Evolutionary conservation across 1,284 basidiomycete species (phyloP), one percentile per base, ranked within the genome.

Genomic region (Ceratorhiza oryzae-sativae): DNA sequence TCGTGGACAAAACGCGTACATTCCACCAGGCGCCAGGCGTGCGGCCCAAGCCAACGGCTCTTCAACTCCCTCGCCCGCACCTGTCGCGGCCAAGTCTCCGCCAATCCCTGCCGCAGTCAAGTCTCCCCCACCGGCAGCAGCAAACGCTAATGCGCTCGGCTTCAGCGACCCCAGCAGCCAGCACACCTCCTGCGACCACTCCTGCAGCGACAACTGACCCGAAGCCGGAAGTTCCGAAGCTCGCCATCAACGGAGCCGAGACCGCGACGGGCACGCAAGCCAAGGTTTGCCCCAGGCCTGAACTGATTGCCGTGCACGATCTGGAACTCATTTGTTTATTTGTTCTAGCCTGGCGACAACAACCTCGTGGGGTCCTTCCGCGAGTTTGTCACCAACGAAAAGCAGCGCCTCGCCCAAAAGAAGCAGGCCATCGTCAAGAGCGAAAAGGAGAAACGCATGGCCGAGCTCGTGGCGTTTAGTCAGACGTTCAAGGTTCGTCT

Each of bases 401-500:
- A 91, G 78, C 91, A 96, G 77, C 86, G 92, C 70, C 82, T 96
- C 70, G 90, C 92, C 58, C 91, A 94, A 82, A 97, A 95, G 86
- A 90, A 93, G 81, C 93, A 95, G 77, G 91, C 91, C 20, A 83
- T 97, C 60, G 88, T 90, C 72, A 97, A 95, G 86, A 93, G 87
- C 78, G 97, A 98, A 80, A 94, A 95, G 88, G 93, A 96, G 79
- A 94, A 92, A 78, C 88, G 91, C 70, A 88, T 98, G 82, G 91
- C 94, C 12, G 96, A 98, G 62, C 84, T 98, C 61, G 87, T 95
- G 79, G 92, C 92, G 80, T 99, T 98, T 83, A 94, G 93, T 76
- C 87, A 92, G 79, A 91, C 82, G 75, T 99, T 99, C 88, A 97
- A 97, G 87, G 92, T 93, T 53, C 56, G 84, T 73, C 53, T 75